Percentiles rank a stretch among this genome's conserved stretches.
These are phyloP conservation scores for Calonectria crousiana DNA, from an alignment of 2,329 filamentous ascomycete species.

Conservation along the genomic window DNA sequence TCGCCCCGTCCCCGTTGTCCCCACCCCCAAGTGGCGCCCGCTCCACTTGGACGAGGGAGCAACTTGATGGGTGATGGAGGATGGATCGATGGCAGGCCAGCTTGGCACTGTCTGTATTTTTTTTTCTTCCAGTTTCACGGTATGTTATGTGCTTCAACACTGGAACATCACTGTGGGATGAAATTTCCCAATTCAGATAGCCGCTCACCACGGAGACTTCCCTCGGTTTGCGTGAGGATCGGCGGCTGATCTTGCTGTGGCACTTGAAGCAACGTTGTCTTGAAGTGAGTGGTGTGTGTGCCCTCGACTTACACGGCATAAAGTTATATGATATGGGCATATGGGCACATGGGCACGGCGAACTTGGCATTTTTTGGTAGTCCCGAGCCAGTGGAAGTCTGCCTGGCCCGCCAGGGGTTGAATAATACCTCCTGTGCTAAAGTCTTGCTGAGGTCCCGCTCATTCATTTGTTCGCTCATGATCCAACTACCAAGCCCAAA, in stretches of 20 bases:
- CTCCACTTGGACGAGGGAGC: conserved; percentile 8
- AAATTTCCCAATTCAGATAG: not conserved
- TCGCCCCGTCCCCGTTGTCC: conserved; percentile 27
- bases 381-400: not conserved
- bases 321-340: not conserved
- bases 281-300: not conserved
- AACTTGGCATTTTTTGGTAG: not conserved
- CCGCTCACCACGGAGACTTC: not conserved
- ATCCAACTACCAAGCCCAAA: not conserved
- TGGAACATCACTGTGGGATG: not conserved
- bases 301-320: conserved; percentile 13
- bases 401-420: not conserved
- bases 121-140: not conserved
- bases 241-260: conserved; percentile 11
- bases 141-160: not conserved
- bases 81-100: not conserved
- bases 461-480: conserved; percentile 9
- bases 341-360: not conserved
- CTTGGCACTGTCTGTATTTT: not conserved
- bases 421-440: not conserved
- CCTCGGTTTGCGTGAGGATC: conserved; percentile 18
- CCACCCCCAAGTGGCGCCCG: conserved; percentile 16
- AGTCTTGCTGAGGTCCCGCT: not conserved
- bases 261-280: not conserved
- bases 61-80: not conserved